Percentiles rank a stretch among this genome's conserved stretches.
These are phyloP conservation scores for Daldinia sp. DNA, from an alignment of 2,329 filamentous ascomycete genomes.

Conservation along the genomic window DNA sequence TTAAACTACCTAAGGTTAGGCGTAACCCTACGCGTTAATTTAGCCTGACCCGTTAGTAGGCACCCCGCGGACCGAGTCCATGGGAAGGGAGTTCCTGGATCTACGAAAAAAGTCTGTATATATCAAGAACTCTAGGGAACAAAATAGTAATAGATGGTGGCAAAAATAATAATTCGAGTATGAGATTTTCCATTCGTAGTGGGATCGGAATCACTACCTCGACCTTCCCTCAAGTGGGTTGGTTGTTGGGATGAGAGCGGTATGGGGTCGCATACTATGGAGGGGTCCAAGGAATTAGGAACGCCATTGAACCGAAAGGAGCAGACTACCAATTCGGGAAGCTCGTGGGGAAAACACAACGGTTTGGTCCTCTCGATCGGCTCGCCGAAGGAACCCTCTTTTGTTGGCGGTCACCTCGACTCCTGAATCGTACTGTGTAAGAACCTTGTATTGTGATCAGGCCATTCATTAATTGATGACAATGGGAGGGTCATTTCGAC, in stretches of 20 bases:
- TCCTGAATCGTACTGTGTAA: conserved; percentile 32
- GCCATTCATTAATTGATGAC: conserved; percentile 37
- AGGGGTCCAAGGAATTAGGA: conserved; percentile 24
- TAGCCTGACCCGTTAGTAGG: conserved; percentile 2
- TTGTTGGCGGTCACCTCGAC: conserved; percentile 23
- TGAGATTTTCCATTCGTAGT: conserved; percentile 12
- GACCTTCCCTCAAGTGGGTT: conserved; percentile 13
- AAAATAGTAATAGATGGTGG: conserved; percentile 26
- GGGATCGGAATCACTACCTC: conserved; percentile 21
- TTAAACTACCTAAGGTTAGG: neutral
- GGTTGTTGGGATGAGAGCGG: conserved; percentile 16
- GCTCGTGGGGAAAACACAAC: conserved; percentile 29
- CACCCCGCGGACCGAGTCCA: conserved; percentile 24
- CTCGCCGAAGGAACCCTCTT: conserved; percentile 28
- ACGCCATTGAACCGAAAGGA: conserved; percentile 37
- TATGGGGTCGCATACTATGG: conserved; percentile 22
- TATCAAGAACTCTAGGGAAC: neutral
- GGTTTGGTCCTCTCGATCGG: conserved; percentile 30
- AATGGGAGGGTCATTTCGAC: conserved; percentile 23
- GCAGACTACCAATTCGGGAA: conserved; percentile 39
- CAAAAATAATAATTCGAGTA: conserved; percentile 12
- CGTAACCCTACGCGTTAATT: conserved; percentile 1
- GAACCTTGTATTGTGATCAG: conserved; percentile 36
- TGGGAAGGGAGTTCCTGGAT: conserved; percentile 17
- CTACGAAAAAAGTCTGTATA: neutral